phyloP scores from a whole-genome alignment of 2,329 filamentous ascomycete species.

The Claviceps humidiphila region DNA sequence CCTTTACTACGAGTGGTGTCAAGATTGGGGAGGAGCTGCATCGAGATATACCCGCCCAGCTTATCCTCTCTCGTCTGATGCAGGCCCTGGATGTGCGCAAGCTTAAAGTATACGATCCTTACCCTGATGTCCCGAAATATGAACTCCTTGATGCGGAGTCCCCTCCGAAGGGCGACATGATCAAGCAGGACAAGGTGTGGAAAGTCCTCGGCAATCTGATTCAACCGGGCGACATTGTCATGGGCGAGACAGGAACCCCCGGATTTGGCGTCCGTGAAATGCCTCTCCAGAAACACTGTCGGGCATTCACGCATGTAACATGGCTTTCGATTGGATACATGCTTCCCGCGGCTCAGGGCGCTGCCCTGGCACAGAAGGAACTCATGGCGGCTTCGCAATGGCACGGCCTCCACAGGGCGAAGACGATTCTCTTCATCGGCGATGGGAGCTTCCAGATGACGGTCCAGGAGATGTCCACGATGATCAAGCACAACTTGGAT shows the following conservation, averaged over 20 bases:
- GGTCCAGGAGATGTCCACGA: slow-evolving; percentile 51
- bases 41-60: slow-evolving; percentile 15
- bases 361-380: slow-evolving; percentile 40
- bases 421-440: slow-evolving; percentile 44
- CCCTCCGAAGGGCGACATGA: neutral
- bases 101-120: slow-evolving; percentile 12
- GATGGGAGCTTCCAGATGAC: slow-evolving; percentile 56
- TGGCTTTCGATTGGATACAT: slow-evolving; percentile 51
- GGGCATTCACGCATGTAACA: slow-evolving; percentile 36
- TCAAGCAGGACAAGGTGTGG: slow-evolving; percentile 33
- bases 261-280: slow-evolving; percentile 39
- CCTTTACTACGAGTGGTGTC: slow-evolving; percentile 20
- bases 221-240: slow-evolving; percentile 37
- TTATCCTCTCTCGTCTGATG: slow-evolving; percentile 12
- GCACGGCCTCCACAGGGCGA: slow-evolving; percentile 11
- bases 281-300: slow-evolving; percentile 32
- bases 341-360: slow-evolving; percentile 42
- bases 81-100: slow-evolving; percentile 12
- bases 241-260: slow-evolving; percentile 46
- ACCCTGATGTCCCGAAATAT: slow-evolving; percentile 16
- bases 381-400: slow-evolving; percentile 13
- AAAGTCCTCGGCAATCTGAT: slow-evolving; percentile 32
- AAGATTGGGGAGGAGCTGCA: slow-evolving; percentile 17
- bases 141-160: slow-evolving; percentile 6
- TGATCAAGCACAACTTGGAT: slow-evolving; percentile 40